A percentile compares a stretch with the other conserved stretches of the same genome.
Evolutionary conservation across 495 filamentous ascomycete species (phyloP).

Genomic region (Trichoderma orchidacearum): DNA sequence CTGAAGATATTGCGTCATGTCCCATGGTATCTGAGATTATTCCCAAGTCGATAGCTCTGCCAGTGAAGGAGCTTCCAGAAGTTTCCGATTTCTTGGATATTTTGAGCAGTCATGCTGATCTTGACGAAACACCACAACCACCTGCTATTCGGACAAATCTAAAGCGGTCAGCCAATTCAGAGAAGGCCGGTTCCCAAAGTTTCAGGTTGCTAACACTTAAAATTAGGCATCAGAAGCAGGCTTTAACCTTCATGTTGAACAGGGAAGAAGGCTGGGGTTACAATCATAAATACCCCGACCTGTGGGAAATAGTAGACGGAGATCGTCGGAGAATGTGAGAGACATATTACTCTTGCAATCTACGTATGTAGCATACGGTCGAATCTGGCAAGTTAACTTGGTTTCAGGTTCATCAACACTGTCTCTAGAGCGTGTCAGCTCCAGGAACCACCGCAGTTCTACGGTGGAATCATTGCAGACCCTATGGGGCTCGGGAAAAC

Average conservation of each 20-base stretch:
- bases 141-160: conserved; percentile 13
- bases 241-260: conserved; percentile 26
- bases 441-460: conserved; percentile 12
- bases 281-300: conserved; percentile 4
- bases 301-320: conserved; percentile 12
- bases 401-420: conserved; percentile 14
- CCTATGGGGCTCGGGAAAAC: conserved; percentile 29
- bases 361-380: no score
- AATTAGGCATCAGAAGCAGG: conserved; percentile 27
- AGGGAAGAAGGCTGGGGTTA: conserved; percentile 24
- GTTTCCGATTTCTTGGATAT: conserved; percentile 6
- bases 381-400: neutral
- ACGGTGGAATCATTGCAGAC: conserved; percentile 27
- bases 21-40: neutral
- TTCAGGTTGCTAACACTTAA: neutral
- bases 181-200: neutral
- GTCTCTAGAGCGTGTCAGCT: conserved; percentile 8
- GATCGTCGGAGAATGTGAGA: conserved; percentile 5
- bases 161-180: conserved; percentile 9
- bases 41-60: neutral
- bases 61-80: neutral
- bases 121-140: conserved; percentile 16
- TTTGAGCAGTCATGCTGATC: neutral
- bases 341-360: neutral
- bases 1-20: conserved; percentile 7